Evolutionary conservation across 23 red algal species (phyloP).

Genomic region (Pyropia yezoensis): DNA sequence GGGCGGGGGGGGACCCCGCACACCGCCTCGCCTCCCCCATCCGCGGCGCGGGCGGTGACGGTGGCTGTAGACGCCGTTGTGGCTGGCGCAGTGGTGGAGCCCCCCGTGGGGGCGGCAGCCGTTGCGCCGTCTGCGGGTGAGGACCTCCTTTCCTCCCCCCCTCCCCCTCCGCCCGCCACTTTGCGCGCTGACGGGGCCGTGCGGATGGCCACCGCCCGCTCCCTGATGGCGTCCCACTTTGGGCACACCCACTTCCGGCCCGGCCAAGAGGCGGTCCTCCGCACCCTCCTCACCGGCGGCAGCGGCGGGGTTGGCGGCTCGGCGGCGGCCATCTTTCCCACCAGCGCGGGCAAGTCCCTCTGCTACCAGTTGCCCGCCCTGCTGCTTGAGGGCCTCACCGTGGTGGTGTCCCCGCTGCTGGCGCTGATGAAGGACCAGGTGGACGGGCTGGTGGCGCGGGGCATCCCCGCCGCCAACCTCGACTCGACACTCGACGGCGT

Average conservation of each 20-base stretch:
- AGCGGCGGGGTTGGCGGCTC: conserved; percentile 8
- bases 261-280: conserved; percentile 29
- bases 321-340: conserved; percentile 70
- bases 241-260: conserved; percentile 28
- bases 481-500: conserved; percentile 47
- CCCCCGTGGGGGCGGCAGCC: no score
- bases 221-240: conserved; percentile 24
- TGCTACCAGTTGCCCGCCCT: conserved; percentile 87
- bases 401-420: conserved; percentile 92
- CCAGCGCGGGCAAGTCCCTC: conserved; percentile 86
- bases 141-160: no score
- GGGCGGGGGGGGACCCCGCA: no score
- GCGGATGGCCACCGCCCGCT: conserved; percentile 7
- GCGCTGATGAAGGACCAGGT: conserved; percentile 95
- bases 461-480: conserved; percentile 57
- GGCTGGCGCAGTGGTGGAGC: no score
- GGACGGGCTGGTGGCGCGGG: conserved; percentile 41
- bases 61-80: no score
- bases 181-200: no score
- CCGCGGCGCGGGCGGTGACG: no score
- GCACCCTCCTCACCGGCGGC: conserved; percentile 10
- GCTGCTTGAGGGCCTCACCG: conserved; percentile 64
- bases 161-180: no score
- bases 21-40: no score
- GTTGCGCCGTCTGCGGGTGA: no score